These are phyloP conservation scores for Dionaea muscipula DNA, from an alignment of 179 eudicot species.

Conservation along the genomic window DNA sequence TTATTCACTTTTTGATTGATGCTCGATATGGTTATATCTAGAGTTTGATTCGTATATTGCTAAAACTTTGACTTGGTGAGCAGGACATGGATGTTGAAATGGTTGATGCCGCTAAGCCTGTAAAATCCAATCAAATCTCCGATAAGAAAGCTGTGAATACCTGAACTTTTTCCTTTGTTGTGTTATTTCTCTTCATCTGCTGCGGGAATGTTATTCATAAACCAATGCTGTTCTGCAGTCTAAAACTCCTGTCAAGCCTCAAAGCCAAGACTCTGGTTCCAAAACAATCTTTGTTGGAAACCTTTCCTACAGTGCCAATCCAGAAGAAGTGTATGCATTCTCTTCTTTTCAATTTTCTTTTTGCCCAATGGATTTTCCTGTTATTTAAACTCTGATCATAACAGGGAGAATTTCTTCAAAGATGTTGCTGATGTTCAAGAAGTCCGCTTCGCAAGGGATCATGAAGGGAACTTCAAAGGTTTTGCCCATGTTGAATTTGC, in stretches of 20 bases:
- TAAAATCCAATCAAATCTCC: slow-evolving; percentile 13
- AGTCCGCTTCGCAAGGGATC: slow-evolving; percentile 43
- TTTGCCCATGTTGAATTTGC: slow-evolving; percentile 85
- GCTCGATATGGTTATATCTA: too few relatives aligned
- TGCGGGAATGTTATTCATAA: not conserved
- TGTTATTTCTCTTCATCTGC: not conserved
- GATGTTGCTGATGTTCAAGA: slow-evolving; percentile 49
- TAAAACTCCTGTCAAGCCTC: slow-evolving; percentile 48
- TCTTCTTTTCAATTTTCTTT: not conserved
- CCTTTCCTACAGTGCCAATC: slow-evolving; percentile 40
- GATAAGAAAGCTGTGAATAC: slow-evolving; percentile 26
- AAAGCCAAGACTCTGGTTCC: slow-evolving; percentile 28
- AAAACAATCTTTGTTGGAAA: slow-evolving; percentile 68
- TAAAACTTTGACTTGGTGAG: not conserved
- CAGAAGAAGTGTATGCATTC: slow-evolving; percentile 49
- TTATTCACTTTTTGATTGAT: too few relatives aligned
- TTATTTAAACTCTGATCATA: not conserved
- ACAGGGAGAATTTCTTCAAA: slow-evolving; percentile 62
- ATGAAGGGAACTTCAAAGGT: slow-evolving; percentile 54
- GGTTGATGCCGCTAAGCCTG: slow-evolving; percentile 44
- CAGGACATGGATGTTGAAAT: slow-evolving; percentile 68
- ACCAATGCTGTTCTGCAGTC: slow-evolving; percentile 33
- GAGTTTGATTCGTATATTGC: too few relatives aligned
- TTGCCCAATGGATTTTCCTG: too few relatives aligned
- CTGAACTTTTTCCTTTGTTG: not conserved